Conservation (phyloP, 2,329 filamentous ascomycete genomes). For the Pseudohalonectria lignicola region DNA sequence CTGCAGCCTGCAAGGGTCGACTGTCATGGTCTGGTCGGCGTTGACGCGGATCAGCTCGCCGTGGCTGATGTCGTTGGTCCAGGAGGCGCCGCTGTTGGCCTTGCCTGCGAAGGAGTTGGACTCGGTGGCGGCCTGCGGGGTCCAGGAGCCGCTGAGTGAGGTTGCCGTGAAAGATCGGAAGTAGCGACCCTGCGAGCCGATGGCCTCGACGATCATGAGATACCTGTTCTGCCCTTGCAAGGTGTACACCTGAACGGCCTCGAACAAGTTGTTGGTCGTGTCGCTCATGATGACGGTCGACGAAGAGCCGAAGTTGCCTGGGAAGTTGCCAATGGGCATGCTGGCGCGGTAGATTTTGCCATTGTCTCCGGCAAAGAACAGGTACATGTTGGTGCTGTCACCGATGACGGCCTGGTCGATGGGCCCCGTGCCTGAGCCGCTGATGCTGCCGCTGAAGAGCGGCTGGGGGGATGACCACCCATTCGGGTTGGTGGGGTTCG, state of each 20-base stretch:
- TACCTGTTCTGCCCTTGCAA: slow-evolving; percentile 42
- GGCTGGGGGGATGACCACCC: slow-evolving; percentile 42
- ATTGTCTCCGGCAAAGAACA: slow-evolving; percentile 59
- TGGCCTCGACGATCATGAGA: slow-evolving; percentile 58
- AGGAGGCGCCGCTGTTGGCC: slow-evolving; percentile 51
- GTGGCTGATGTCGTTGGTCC: slow-evolving; percentile 58
- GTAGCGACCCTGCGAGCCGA: slow-evolving; percentile 45
- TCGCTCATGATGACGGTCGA: slow-evolving; percentile 41
- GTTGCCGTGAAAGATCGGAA: slow-evolving; percentile 57
- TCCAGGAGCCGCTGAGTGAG: slow-evolving; percentile 46
- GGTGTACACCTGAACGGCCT: slow-evolving; percentile 57
- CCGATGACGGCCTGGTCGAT: slow-evolving; percentile 57
- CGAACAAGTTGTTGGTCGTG: slow-evolving; percentile 46
- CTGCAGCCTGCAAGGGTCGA: slow-evolving; percentile 55
- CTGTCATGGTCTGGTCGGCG: slow-evolving; percentile 49
- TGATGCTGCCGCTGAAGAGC: slow-evolving; percentile 45
- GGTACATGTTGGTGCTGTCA: slow-evolving; percentile 46
- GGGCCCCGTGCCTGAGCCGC: slow-evolving; percentile 35
- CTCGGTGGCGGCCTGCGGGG: slow-evolving; percentile 42
- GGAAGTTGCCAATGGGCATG: slow-evolving; percentile 54
- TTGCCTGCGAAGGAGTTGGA: slow-evolving; percentile 54
- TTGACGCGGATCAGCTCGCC: slow-evolving; percentile 48
- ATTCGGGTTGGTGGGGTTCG: slow-evolving; percentile 43
- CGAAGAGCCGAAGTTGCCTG: slow-evolving; percentile 42
- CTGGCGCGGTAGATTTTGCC: slow-evolving; percentile 53